Evolutionary conservation across 352 stramenopile genomes (phyloP), one percentile per base, ranked within the genome.

Genomic region (Globisporangium echinulatum): DNA sequence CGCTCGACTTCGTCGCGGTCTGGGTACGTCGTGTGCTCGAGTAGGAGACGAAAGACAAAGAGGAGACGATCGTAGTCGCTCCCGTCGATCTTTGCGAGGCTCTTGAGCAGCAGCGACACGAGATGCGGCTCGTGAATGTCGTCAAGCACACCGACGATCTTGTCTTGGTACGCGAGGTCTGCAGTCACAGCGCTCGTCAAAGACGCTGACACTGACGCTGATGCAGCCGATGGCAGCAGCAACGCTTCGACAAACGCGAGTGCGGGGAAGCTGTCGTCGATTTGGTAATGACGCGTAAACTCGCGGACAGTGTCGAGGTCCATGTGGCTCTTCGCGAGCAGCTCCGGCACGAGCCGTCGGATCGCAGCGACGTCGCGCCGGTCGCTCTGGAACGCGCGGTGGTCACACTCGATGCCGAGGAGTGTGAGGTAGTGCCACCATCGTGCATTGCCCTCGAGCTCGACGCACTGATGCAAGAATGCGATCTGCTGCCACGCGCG

Each of bases 361-460:
- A 94, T 88, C 47, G 88, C 87, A 47, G 74, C 61, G n/a, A 89
- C 52, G 59, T 94, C 79, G 8, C 82, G 68, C 25, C 70, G 70
- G 36, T 90, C 75, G 43, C 75, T 87, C 58, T 87, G 79, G 59
- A 94, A 92, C 0, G 80, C 72, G 56, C 91, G 86, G 52, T 87
- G 80, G 10, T 92, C 74, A 46, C 82, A 94, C 44, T 84, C 67
- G 44, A 94, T 94, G 4, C 73, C 80, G 13, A 94, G 69, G 15
- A 94, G 61, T 9, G 77, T 86, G 15, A 94, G 64, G 49, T 90
- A 91, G 54, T 94, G 80, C 80, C 80, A 91, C 84, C 84, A 94
- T 47, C 80, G 66, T 17, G 80, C 77, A n/a, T 94, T 94, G 5
- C 71, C 80, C 66, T 94, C 82, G 10, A 94, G 62, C 51, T 94